These are phyloP conservation scores for button mushroom (Agaricus bisporus) DNA, from an alignment of 768 basidiomycete genomes.

Conservation along the genomic window DNA sequence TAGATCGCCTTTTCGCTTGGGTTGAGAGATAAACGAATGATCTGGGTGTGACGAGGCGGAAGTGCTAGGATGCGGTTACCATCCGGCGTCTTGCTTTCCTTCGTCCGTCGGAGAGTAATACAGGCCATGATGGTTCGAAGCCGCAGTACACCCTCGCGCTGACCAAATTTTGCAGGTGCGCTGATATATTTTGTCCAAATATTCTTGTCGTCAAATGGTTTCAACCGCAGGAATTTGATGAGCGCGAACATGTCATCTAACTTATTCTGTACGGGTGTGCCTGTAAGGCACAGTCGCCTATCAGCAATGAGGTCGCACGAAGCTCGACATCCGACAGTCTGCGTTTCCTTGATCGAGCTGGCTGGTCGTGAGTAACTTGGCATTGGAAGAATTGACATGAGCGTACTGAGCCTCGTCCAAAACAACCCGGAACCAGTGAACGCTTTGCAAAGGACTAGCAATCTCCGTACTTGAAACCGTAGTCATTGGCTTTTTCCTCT, in stretches of 20 bases:
- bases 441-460: conserved; percentile 82
- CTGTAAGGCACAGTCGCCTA: conserved; percentile 90
- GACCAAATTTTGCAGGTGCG: conserved; percentile 87
- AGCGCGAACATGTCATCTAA: conserved; percentile 96
- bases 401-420: conserved; percentile 94
- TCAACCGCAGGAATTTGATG: conserved; percentile 90
- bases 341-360: conserved; percentile 91
- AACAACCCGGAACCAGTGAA: conserved; percentile 95
- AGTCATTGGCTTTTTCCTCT: conserved; percentile 51
- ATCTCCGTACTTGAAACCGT: conserved; percentile 32
- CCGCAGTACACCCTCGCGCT: conserved; percentile 84
- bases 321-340: conserved; percentile 90
- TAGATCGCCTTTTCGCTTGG: conserved; percentile 81
- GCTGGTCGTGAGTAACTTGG: conserved; percentile 7
- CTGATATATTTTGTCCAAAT: conserved; percentile 93
- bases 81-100: conserved; percentile 76
- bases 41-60: conserved; percentile 85
- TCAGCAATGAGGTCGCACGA: conserved; percentile 94
- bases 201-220: conserved; percentile 90
- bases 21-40: conserved; percentile 81
- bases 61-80: conserved; percentile 83
- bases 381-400: not conserved
- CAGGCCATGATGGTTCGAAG: conserved; percentile 96
- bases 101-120: conserved; percentile 93
- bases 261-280: conserved; percentile 98